These are phyloP conservation scores for Cladosporium sp. DNA, from an alignment of 2,329 filamentous ascomycete species.

Conservation along the genomic window DNA sequence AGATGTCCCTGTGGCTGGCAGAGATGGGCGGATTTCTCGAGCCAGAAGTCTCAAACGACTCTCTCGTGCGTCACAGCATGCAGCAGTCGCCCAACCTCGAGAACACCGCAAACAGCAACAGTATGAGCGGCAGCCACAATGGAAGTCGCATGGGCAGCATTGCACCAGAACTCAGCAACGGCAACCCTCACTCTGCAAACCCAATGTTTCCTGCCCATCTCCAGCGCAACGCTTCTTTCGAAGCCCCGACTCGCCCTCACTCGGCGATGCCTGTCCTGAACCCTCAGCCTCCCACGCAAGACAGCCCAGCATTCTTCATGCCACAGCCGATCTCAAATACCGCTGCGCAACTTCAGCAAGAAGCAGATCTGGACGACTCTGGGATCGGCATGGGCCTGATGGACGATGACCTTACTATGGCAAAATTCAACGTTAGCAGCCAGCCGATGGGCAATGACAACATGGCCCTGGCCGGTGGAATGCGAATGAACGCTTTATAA, in stretches of 20 bases:
- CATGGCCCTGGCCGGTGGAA: conserved; percentile 7
- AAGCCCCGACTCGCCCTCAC: not conserved
- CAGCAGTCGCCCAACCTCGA: conserved; percentile 20
- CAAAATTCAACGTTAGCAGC: conserved; percentile 4
- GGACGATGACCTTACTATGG: conserved; percentile 27
- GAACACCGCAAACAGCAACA: conserved; percentile 16
- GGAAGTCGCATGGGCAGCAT: conserved; percentile 31
- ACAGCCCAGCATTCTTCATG: conserved; percentile 16
- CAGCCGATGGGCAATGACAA: conserved; percentile 6
- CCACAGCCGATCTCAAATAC: conserved; percentile 15
- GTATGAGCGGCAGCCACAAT: conserved; percentile 22
- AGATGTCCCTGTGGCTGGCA: conserved; percentile 86
- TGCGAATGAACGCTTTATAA: conserved; percentile 11
- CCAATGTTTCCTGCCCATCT: conserved; percentile 13
- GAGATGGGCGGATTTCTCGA: conserved; percentile 85
- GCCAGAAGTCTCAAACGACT: conserved; percentile 19
- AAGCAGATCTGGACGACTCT: conserved; percentile 34
- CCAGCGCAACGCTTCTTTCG: conserved; percentile 5
- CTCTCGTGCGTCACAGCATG: conserved; percentile 1
- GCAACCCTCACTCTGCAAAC: conserved; percentile 16
- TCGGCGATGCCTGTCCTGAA: conserved; percentile 9
- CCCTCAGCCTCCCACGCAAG: conserved; percentile 3
- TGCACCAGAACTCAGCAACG: conserved; percentile 21
- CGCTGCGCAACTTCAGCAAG: conserved; percentile 18
- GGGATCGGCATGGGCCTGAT: conserved; percentile 35